Evolutionary conservation across 2,329 filamentous ascomycete species (phyloP).

Genomic region (Cladosporium phlei): DNA sequence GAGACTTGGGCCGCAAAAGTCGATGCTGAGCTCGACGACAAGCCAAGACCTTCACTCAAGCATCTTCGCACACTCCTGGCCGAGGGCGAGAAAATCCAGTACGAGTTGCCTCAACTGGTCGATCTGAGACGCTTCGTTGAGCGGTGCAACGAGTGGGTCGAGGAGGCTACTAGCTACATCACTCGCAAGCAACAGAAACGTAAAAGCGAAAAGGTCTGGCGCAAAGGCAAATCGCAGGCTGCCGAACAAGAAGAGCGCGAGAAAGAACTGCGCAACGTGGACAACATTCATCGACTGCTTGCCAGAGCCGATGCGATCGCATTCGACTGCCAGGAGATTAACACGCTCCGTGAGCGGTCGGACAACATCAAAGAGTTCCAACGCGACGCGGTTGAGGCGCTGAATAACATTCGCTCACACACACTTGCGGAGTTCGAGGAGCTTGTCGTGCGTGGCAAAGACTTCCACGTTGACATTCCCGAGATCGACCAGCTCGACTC

Average conservation of each 20-base stretch:
- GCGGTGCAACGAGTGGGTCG: slow-evolving; percentile 94
- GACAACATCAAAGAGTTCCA: slow-evolving; percentile 82
- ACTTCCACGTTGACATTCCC: slow-evolving; percentile 85
- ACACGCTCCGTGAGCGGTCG: slow-evolving; percentile 76
- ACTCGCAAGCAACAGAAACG: slow-evolving; percentile 96
- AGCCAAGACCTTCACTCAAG: slow-evolving; percentile 79
- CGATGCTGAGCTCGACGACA: slow-evolving; percentile 76
- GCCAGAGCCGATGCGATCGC: slow-evolving; percentile 78
- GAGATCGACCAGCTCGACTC: slow-evolving; percentile 79
- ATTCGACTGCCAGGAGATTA: slow-evolving; percentile 90
- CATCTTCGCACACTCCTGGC: slow-evolving; percentile 74
- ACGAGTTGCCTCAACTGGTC: slow-evolving; percentile 75
- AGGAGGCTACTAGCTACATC: slow-evolving; percentile 93
- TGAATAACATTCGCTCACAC: slow-evolving; percentile 61
- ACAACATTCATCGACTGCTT: slow-evolving; percentile 81
- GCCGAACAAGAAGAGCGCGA: slow-evolving; percentile 79
- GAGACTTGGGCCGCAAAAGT: slow-evolving; percentile 90
- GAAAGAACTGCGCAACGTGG: slow-evolving; percentile 79
- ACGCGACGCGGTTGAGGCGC: slow-evolving; percentile 63
- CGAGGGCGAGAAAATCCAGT: slow-evolving; percentile 95
- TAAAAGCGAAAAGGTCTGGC: slow-evolving; percentile 87
- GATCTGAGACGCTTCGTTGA: slow-evolving; percentile 86
- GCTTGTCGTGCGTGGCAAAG: slow-evolving; percentile 80
- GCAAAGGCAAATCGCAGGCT: slow-evolving; percentile 63
- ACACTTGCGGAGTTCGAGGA: slow-evolving; percentile 77